Evolutionary conservation across 768 basidiomycete species (phyloP).

Genomic region (Glaciozyma antarctica): DNA sequence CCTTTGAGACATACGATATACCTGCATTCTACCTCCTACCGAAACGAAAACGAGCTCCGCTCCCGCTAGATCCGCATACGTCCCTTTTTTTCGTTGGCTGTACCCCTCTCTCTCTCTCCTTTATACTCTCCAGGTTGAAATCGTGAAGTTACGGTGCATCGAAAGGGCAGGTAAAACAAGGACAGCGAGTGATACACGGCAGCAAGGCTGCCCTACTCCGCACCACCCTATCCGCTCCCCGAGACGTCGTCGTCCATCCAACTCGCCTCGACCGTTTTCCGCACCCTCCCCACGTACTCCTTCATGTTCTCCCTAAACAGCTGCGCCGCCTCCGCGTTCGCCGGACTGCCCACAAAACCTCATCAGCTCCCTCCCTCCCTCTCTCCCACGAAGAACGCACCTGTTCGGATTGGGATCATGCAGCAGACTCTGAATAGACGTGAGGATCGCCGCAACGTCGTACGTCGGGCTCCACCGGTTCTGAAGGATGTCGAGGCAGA

Average conservation of each 20-base stretch:
- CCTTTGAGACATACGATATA: neutral
- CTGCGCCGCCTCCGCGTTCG: conserved; percentile 96
- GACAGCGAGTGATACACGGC: too few species aligned
- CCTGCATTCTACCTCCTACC: neutral
- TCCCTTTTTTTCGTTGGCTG: neutral
- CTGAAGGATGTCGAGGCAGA: conserved; percentile 96
- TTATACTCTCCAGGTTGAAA: neutral
- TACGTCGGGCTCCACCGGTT: conserved; percentile 99
- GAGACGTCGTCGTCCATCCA: conserved; percentile 58
- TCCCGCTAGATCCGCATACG: neutral
- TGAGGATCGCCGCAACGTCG: conserved; percentile 96
- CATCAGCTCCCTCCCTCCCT: too few species aligned
- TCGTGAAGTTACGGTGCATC: neutral
- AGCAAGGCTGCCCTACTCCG: too few species aligned
- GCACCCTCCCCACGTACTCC: conserved; percentile 87
- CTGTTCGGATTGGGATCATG: conserved; percentile 94
- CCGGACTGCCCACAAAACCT: conserved; percentile 53
- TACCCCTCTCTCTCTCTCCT: neutral
- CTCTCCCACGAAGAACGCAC: conserved; percentile 36
- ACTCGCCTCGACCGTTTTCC: conserved; percentile 86
- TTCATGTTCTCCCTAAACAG: conserved; percentile 97
- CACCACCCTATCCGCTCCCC: neutral
- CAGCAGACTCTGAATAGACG: conserved; percentile 85
- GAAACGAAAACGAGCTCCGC: neutral
- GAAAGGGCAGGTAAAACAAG: neutral